Evolutionary conservation across 2,329 filamentous ascomycete species (phyloP).

Genomic region (Fusarium longipes): DNA sequence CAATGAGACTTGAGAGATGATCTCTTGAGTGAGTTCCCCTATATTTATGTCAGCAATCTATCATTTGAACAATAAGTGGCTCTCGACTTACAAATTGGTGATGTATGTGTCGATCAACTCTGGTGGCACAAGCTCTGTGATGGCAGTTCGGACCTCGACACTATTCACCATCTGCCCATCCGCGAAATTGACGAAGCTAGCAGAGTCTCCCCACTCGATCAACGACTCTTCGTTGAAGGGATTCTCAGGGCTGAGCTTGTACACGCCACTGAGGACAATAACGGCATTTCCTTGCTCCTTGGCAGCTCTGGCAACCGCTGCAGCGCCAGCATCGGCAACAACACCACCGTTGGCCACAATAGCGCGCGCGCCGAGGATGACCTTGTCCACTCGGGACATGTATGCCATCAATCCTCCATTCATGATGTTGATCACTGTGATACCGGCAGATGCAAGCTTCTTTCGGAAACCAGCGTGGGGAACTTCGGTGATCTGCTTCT

Average conservation of each 20-base stretch:
- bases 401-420: slow-evolving; percentile 90
- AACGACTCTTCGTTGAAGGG: slow-evolving; percentile 84
- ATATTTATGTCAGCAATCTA: neutral
- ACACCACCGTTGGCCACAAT: slow-evolving; percentile 90
- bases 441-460: slow-evolving; percentile 79
- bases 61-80: neutral
- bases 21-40: slow-evolving; percentile 76
- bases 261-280: slow-evolving; percentile 88
- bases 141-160: slow-evolving; percentile 80
- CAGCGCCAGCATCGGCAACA: slow-evolving; percentile 85
- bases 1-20: slow-evolving; percentile 78
- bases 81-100: slow-evolving; percentile 72
- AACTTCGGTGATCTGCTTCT: slow-evolving; percentile 51
- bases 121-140: slow-evolving; percentile 84
- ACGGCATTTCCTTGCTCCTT: slow-evolving; percentile 85
- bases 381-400: slow-evolving; percentile 95
- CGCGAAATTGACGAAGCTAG: slow-evolving; percentile 79
- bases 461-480: slow-evolving; percentile 74
- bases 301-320: slow-evolving; percentile 85
- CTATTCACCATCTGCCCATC: slow-evolving; percentile 83
- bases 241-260: slow-evolving; percentile 92
- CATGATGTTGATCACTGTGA: slow-evolving; percentile 84
- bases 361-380: slow-evolving; percentile 87
- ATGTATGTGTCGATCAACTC: slow-evolving; percentile 84
- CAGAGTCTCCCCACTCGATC: slow-evolving; percentile 87